phyloP scores from a whole-genome alignment of 116 monocot species.

The Zostera marina region DNA sequence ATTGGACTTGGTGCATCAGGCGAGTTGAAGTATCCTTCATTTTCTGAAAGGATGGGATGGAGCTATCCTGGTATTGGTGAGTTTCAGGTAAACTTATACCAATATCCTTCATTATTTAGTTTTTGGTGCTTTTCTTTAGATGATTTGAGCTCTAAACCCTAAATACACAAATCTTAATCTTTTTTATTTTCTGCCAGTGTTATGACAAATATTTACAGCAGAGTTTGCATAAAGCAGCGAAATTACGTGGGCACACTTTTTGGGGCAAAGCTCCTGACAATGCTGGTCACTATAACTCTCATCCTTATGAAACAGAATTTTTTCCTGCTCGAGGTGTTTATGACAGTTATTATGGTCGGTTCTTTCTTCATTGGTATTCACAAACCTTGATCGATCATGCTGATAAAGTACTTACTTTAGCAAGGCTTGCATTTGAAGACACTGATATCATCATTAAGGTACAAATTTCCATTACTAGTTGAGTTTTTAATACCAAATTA shows the following conservation, averaged over 20 bases:
- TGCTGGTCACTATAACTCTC: slow-evolving; percentile 86
- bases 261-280: slow-evolving; percentile 94
- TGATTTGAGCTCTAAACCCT: too few species aligned
- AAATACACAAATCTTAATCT: background rate
- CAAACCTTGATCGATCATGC: slow-evolving; percentile 65
- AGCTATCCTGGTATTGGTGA: slow-evolving; percentile 97
- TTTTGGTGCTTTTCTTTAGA: too few species aligned
- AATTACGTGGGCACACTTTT: slow-evolving; percentile 61
- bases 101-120: too few species aligned
- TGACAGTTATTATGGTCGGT: slow-evolving; percentile 86
- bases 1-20: slow-evolving; percentile 86
- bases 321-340: slow-evolving; percentile 92
- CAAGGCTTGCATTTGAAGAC: slow-evolving; percentile 83
- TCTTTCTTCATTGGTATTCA: slow-evolving; percentile 93
- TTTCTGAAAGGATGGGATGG: slow-evolving; percentile 81
- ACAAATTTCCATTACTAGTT: slow-evolving; percentile 1
- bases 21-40: slow-evolving; percentile 82
- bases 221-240: slow-evolving; percentile 61
- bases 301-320: slow-evolving; percentile 85
- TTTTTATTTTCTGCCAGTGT: slow-evolving; percentile 33
- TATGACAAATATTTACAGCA: slow-evolving; percentile 90
- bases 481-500: too few species aligned
- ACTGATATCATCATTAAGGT: slow-evolving; percentile 60
- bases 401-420: slow-evolving; percentile 64
- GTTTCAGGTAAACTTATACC: slow-evolving; percentile 63